These are phyloP conservation scores for Acer saccharum DNA, from an alignment of 345 rosid genomes.

Conservation along the genomic window DNA sequence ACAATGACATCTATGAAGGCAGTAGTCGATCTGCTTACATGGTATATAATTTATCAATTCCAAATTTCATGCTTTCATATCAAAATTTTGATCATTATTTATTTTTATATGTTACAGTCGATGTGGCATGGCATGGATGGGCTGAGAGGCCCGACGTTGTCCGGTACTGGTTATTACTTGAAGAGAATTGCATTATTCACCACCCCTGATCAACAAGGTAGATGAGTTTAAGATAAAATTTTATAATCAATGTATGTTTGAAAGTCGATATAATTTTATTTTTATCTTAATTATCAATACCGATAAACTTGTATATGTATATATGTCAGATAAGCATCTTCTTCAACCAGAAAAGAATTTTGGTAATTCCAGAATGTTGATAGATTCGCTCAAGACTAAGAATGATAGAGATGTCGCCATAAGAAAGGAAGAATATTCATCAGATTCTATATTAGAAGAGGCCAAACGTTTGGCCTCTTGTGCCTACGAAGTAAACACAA, in stretches of 20 bases:
- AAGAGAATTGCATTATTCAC: conserved; percentile 6
- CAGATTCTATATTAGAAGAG: background rate
- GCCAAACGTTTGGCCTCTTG: conserved; percentile 1
- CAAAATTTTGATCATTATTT: too few species aligned
- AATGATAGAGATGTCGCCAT: background rate
- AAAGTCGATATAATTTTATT: too few species aligned
- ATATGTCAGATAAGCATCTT: conserved; percentile 1
- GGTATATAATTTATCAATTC: conserved; percentile 19
- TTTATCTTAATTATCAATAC: too few species aligned
- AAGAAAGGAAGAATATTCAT: background rate
- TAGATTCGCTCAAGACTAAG: background rate
- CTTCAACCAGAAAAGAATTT: background rate
- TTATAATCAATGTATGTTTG: too few species aligned
- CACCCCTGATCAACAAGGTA: background rate
- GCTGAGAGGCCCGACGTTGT: conserved; percentile 8
- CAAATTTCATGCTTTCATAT: too few species aligned
- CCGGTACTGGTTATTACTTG: conserved; percentile 10
- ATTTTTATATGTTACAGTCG: background rate
- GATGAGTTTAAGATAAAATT: too few species aligned
- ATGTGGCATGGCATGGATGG: conserved; percentile 13
- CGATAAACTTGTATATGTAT: background rate
- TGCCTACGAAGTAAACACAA: background rate
- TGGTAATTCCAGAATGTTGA: background rate
- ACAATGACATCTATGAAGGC: conserved; percentile 48
- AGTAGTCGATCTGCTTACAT: conserved; percentile 23